Base-by-base conservation (phyloP, 164 flowering plant species). In the Kingdonia uniflora region DNA sequence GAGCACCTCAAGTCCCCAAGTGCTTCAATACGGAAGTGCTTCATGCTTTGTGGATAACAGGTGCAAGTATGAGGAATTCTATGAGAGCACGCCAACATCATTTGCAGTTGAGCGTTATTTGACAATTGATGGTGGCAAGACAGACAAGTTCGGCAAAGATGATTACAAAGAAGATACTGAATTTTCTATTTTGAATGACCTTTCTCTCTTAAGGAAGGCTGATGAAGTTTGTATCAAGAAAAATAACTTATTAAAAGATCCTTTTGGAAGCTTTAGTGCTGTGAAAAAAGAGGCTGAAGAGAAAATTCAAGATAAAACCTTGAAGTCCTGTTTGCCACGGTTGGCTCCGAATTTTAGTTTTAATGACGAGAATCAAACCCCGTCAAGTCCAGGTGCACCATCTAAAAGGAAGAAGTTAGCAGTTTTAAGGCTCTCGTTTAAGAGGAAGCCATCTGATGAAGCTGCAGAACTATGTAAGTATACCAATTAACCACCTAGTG, bases 391-490 rank as follows among this genome's bases (percentile, higher is more conserved):
- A 41, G 52, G 61, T 51, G 60, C 62, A 6, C 74, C 61, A 45
- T 55, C 79, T 51, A 84, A 74, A 52, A 70, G 49, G 64, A 83
- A 48, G 70, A 80, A 65, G 49, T 73, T 95, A 16, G 61, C 96
- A 25, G 75, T 89, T 53, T 69, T 80, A 53, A 75, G 85, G 75
- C 77, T 85, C 63, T 89, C 99, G 15, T 74, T 94, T 42, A 87
- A 76, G 69, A 76, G 87, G 61, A 75, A 67, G 61, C 80, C 97
- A 19, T 79, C 72, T 61, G 99, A 80, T 21, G 82, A 74, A 62
- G 60, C 61, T 14, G 54, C 67, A 42, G 78, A 74, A 68, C 66
- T 64, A n/a, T 68, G 86, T 82, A 77, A 68, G 85, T 75, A 33
- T 52, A 35, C 41, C 40, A n/a, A n/a, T n/a, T n/a, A n/a, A n/a